Evolutionary conservation across 1,284 basidiomycete genomes (phyloP), one percentile per base, ranked within the genome.

Genomic region (Tetrapyrgos nigripes): DNA sequence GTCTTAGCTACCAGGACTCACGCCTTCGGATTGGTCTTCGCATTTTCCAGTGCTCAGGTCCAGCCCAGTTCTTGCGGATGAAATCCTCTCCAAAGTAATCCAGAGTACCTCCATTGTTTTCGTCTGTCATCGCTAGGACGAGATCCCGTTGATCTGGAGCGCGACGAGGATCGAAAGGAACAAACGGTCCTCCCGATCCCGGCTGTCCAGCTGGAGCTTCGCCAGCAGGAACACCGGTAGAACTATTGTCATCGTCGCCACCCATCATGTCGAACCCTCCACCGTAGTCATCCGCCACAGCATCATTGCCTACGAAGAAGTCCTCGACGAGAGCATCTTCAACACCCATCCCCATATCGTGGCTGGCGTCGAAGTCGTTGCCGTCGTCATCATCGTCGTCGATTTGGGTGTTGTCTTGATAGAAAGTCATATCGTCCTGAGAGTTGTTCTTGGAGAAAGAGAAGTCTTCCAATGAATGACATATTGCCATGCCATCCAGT

Each of bases 11-110:
- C 21, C 28, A 31, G 14, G 26, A 75, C 86, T 74, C 64, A 95
- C 93, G 83, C 78, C 85, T 86, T 56, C 89, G 83, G 48, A 94
- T 81, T 28, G 87, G 81, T 69, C 88, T 91, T 57, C 90, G 79
- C 66, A 98, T 75, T 73, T 97, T 98, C 97, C 97, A 99, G 73
- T 99, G 97, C 73, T 98, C 95, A 10, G 97, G 97, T 4, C 97
- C 97, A 3, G 97, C 97, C 97, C 97, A 99, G 67, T 96, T 97
- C 82, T 94, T 97, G 19, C 37, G 37, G 69, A 91, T 82, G 69
- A 95, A 85, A 37, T 85, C 88, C 66, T 91, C 85, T 73, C 99
- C 96, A 72, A 99, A 98, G 75, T 97, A 98, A 68, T 97, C 94
- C 77, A 98, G 88, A 79, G 95, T 90, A 28, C 79, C 85, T 13